Conservation (phyloP, 2,329 filamentous ascomycete genomes). For the Fusarium siculi region DNA sequence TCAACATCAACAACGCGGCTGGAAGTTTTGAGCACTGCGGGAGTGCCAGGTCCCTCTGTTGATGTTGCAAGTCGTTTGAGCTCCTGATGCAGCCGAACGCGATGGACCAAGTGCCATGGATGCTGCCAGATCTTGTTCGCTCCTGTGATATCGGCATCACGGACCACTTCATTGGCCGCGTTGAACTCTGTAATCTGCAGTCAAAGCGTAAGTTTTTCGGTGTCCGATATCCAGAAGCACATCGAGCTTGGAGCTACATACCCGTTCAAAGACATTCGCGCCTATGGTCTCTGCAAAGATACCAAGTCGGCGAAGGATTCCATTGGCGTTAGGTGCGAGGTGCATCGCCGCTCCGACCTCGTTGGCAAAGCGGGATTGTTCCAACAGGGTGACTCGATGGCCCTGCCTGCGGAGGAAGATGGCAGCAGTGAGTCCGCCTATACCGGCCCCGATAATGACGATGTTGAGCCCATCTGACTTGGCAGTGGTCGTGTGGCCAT, state of each 20-base stretch:
- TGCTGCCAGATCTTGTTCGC: conserved; percentile 58
- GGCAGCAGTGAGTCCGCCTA: conserved; percentile 60
- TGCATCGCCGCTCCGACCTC: conserved; percentile 71
- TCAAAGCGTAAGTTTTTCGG: accelerated
- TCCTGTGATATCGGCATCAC: conserved; percentile 48
- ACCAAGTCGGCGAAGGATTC: conserved; percentile 59
- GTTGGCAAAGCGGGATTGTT: conserved; percentile 56
- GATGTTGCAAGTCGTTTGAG: conserved; percentile 51
- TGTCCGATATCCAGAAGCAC: accelerated
- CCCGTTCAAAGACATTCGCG: conserved; percentile 45
- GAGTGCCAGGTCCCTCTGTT: not conserved
- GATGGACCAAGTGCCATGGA: conserved; percentile 61
- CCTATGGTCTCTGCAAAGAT: conserved; percentile 53
- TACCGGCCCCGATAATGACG: conserved; percentile 48
- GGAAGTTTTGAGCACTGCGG: conserved; percentile 49
- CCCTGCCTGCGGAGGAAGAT: conserved; percentile 61
- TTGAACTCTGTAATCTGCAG: conserved; percentile 48
- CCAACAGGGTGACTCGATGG: conserved; percentile 50
- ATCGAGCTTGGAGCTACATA: not conserved
- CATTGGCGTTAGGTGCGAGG: conserved; percentile 70
- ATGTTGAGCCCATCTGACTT: conserved; percentile 5
- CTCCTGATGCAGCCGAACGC: conserved; percentile 60
- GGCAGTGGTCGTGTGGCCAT: not conserved
- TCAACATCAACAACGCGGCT: conserved; percentile 58
- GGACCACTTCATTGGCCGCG: conserved; percentile 50